These are phyloP conservation scores for Aureobasidium sp. DNA, from an alignment of 2,329 filamentous ascomycete species.

Conservation along the genomic window DNA sequence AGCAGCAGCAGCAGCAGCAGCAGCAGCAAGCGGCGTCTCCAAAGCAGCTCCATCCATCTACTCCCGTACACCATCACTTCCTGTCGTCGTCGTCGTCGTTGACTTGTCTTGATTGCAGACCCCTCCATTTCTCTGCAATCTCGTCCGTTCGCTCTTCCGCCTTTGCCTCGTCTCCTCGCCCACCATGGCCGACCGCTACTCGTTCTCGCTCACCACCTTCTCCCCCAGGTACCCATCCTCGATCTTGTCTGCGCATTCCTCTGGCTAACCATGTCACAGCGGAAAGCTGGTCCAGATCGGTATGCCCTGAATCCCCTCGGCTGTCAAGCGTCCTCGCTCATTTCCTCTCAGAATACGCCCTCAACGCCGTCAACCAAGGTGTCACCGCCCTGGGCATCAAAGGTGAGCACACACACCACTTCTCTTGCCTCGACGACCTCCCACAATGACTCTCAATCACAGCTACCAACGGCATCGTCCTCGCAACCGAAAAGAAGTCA, in stretches of 20 bases:
- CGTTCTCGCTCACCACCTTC: conserved; percentile 98
- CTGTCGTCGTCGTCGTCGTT: not conserved
- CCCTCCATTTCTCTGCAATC: not conserved
- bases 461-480: conserved; percentile 98
- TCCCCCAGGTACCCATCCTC: conserved; percentile 75
- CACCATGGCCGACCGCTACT: conserved; percentile 95
- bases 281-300: conserved; percentile 99
- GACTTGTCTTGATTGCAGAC: not conserved
- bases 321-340: not conserved
- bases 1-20: not conserved
- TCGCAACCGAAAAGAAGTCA: conserved; percentile 99
- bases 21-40: too few relatives aligned
- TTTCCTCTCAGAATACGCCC: conserved; percentile 73
- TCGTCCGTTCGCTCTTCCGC: not conserved
- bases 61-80: not conserved
- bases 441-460: conserved; percentile 2
- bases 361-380: conserved; percentile 98
- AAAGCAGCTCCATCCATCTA: not conserved
- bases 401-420: conserved; percentile 51
- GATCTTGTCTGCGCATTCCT: conserved; percentile 16
- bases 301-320: conserved; percentile 33
- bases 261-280: conserved; percentile 51
- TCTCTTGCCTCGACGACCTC: not conserved
- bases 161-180: not conserved
- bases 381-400: conserved; percentile 98